Conservation (phyloP, 176 grass and related monocot genomes). For the Microstegium vimineum region DNA sequence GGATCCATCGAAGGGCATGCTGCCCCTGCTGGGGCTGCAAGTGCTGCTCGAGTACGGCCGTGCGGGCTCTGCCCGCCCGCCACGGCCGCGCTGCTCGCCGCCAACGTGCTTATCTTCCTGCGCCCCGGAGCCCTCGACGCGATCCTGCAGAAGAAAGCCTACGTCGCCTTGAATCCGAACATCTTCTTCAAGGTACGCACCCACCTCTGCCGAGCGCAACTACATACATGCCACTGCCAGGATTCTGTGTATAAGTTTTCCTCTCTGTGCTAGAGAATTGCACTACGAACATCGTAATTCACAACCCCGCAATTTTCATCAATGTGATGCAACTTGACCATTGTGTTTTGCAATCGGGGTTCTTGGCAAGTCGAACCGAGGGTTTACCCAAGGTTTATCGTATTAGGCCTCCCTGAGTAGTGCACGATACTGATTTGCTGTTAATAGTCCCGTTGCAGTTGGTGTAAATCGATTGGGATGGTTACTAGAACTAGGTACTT, state of each 20-base stretch:
- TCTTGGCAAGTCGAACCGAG: not conserved
- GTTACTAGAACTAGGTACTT: not conserved
- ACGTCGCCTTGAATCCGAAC: conserved; percentile 57
- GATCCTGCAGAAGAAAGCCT: conserved; percentile 47
- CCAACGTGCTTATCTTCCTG: conserved; percentile 70
- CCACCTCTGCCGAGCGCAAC: not conserved
- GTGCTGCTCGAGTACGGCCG: conserved; percentile 62
- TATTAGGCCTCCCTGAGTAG: not conserved
- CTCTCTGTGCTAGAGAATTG: not conserved
- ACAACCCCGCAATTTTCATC: not conserved
- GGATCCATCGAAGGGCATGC: conserved; percentile 35
- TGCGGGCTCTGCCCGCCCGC: conserved; percentile 47
- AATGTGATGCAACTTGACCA: not conserved
- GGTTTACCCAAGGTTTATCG: not conserved
- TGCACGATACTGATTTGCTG: not conserved
- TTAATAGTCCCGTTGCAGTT: not conserved
- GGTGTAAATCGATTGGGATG: not conserved
- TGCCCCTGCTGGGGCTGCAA: conserved; percentile 68
- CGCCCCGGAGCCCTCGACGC: conserved; percentile 60
- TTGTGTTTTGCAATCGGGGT: not conserved
- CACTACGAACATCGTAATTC: not conserved
- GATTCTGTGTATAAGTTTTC: not conserved
- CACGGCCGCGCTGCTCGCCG: conserved; percentile 71
- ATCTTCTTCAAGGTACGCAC: conserved; percentile 63
- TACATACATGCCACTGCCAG: not conserved